Percentiles rank a stretch among this genome's conserved stretches.
Evolutionary conservation across 768 basidiomycete genomes (phyloP).

Genomic region (Jaapia argillacea): DNA sequence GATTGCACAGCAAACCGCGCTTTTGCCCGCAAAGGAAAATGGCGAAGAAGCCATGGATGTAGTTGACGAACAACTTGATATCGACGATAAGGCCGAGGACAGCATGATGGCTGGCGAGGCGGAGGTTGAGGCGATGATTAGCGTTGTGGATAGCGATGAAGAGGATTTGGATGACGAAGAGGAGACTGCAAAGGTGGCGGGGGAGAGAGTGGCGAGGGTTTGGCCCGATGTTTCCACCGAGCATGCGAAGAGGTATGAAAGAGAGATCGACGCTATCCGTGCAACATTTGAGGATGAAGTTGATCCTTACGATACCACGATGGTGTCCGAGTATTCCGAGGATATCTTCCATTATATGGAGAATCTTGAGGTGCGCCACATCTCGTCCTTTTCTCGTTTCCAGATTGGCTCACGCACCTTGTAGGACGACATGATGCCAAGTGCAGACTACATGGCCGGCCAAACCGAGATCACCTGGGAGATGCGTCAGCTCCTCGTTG

Average conservation of each 20-base stretch:
- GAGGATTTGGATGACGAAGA: slow-evolving; percentile 30
- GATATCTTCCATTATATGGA: slow-evolving; percentile 97
- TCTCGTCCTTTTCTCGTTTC: too few species aligned
- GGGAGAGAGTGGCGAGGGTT: slow-evolving; percentile 31
- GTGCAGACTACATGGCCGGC: slow-evolving; percentile 85
- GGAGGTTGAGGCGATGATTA: slow-evolving; percentile 59
- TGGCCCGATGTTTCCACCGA: slow-evolving; percentile 74
- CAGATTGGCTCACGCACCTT: slow-evolving; percentile 1
- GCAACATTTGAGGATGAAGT: slow-evolving; percentile 56
- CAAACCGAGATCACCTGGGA: slow-evolving; percentile 89
- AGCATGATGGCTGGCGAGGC: slow-evolving; percentile 34
- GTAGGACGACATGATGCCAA: slow-evolving; percentile 83
- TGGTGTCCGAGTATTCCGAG: slow-evolving; percentile 98
- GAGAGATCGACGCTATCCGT: slow-evolving; percentile 58
- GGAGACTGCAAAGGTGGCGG: slow-evolving; percentile 27
- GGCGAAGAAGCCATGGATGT: slow-evolving; percentile 51
- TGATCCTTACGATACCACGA: slow-evolving; percentile 75
- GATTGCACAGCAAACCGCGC: background rate
- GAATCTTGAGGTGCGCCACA: slow-evolving; percentile 90
- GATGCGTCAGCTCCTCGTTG: slow-evolving; percentile 94
- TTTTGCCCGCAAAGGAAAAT: background rate
- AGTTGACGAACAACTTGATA: slow-evolving; percentile 26
- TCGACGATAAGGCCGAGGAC: slow-evolving; percentile 31
- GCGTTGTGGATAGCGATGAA: slow-evolving; percentile 31
- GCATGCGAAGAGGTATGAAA: slow-evolving; percentile 43